Conservation (phyloP, 139 green algal genomes). For the Chlamydomonas schloesseri region DNA sequence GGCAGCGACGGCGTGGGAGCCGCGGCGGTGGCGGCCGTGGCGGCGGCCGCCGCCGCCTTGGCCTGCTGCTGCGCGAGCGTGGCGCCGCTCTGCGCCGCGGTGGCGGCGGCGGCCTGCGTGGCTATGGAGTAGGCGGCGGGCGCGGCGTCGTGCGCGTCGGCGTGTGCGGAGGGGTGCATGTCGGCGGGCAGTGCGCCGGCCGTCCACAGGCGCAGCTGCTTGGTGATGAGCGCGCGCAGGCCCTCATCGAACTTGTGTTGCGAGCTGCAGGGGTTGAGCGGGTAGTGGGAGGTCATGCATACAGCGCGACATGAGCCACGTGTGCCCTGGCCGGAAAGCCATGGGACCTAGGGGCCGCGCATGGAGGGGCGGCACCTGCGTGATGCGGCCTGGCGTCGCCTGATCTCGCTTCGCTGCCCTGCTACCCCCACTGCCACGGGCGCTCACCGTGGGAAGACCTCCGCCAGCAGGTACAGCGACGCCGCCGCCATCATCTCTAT, state of each 20-base stretch:
- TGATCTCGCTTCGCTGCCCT: too few relatives aligned
- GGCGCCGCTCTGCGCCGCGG: background rate
- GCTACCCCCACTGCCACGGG: too few relatives aligned
- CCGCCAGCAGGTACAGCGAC: constrained; percentile 35
- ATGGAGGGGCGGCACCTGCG: too few relatives aligned
- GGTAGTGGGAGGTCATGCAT: background rate
- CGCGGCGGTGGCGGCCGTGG: background rate
- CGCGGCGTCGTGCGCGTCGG: constrained; percentile 21
- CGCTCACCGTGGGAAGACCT: constrained; percentile 21
- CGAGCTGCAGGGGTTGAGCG: background rate
- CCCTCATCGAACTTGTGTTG: constrained; percentile 41
- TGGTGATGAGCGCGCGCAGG: constrained; percentile 30
- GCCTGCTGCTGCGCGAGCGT: background rate
- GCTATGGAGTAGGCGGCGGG: background rate
- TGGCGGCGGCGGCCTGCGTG: background rate
- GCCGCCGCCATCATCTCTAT: constrained; percentile 43
- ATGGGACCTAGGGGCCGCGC: too few relatives aligned
- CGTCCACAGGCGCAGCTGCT: constrained; percentile 46
- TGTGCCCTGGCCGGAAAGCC: too few relatives aligned
- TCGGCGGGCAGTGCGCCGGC: constrained; percentile 29
- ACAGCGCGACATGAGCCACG: too few relatives aligned
- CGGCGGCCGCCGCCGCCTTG: background rate
- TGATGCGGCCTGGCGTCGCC: too few relatives aligned
- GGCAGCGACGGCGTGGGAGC: background rate
- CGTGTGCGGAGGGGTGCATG: constrained; percentile 41